These are phyloP conservation scores for Acanthamoeba healyi DNA, from an alignment of 208 protist species.

Conservation along the genomic window DNA sequence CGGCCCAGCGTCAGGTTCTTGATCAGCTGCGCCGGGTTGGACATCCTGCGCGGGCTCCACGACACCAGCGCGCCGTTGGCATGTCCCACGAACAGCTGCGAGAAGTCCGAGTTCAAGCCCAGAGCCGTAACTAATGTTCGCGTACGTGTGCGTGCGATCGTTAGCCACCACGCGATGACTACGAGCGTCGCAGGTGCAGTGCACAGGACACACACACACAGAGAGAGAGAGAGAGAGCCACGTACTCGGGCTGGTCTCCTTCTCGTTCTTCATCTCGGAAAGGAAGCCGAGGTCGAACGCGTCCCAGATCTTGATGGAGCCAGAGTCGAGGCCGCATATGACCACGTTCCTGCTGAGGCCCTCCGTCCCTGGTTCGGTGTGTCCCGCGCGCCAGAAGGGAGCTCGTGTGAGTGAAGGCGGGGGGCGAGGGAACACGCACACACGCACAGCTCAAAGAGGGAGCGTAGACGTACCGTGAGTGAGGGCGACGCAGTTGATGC, in stretches of 20 bases:
- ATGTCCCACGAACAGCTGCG: conserved; percentile 57
- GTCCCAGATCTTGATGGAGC: conserved; percentile 66
- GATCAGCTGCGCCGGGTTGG: conserved; percentile 69
- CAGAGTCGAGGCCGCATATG: conserved; percentile 42
- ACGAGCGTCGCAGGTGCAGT: background rate
- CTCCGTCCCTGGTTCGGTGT: background rate
- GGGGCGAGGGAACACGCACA: too few relatives aligned
- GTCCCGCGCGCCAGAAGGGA: too few relatives aligned
- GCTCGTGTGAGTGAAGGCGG: background rate
- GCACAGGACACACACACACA: background rate
- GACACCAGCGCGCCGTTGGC: conserved; percentile 39
- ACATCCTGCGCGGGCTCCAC: background rate
- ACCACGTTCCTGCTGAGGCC: conserved; percentile 56
- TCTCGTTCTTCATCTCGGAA: conserved; percentile 41
- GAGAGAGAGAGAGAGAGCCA: background rate
- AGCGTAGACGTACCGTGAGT: background rate
- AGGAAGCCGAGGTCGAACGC: conserved; percentile 45
- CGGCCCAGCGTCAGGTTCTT: conserved; percentile 30
- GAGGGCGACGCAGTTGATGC: conserved; percentile 63
- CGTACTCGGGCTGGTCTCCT: conserved; percentile 16
- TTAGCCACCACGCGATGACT: background rate
- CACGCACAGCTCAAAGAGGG: background rate
- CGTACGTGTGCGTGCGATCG: background rate
- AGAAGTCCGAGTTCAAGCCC: conserved; percentile 23
- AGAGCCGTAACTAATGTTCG: background rate